Conservation (phyloP, 192 early-diverging fungal genomes). For the Mortierella claussenii region DNA sequence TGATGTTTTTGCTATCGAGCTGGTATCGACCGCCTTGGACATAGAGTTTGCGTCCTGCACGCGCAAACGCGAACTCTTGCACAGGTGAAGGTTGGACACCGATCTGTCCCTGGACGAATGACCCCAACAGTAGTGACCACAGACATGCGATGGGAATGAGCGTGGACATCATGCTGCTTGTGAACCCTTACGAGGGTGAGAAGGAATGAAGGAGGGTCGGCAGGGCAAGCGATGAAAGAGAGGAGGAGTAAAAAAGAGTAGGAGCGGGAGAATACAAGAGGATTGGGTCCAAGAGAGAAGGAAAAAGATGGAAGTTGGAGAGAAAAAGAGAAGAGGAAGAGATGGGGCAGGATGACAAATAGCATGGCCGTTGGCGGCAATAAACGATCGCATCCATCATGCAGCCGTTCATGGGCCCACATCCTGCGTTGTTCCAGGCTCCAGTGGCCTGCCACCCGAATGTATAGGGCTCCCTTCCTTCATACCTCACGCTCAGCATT, state of each 20-base stretch:
- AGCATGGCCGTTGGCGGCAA: too few species aligned
- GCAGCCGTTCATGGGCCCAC: too few species aligned
- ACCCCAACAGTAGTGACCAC: neutral
- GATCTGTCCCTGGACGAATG: neutral
- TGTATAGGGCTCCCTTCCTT: too few species aligned
- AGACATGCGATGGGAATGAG: neutral
- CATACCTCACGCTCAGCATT: too few species aligned
- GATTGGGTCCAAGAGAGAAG: too few species aligned
- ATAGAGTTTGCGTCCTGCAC: slow-evolving; percentile 12
- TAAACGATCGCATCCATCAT: too few species aligned
- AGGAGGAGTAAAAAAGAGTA: neutral
- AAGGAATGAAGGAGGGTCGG: neutral
- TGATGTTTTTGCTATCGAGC: neutral
- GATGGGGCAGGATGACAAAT: neutral
- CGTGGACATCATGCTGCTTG: neutral
- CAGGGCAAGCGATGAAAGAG: neutral
- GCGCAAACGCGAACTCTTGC: slow-evolving; percentile 16
- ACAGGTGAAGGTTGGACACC: neutral
- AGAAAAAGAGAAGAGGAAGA: neutral
- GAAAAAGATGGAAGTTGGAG: neutral
- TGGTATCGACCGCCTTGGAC: slow-evolving; percentile 2
- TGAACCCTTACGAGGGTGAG: neutral
- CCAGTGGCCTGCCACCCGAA: too few species aligned
- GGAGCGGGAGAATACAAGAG: too few species aligned
- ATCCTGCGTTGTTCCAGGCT: too few species aligned